Base-by-base conservation (phyloP, 2,329 filamentous ascomycete genomes). In the Scleromitrula shiraiana region DNA sequence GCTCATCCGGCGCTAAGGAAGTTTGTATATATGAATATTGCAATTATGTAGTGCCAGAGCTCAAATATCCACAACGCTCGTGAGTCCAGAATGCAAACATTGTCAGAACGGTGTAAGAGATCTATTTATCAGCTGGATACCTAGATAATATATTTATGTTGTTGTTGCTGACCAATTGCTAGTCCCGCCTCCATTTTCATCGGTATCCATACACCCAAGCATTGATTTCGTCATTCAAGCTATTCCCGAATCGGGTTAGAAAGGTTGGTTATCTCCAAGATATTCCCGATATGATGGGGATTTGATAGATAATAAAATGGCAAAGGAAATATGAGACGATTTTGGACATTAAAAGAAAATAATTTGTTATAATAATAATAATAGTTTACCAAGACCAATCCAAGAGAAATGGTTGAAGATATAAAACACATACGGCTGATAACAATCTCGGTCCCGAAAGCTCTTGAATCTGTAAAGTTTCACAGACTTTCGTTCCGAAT, bases 111-210 rank as follows among this genome's bases (percentile, higher is more conserved):
- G n/a, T n/a, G n/a, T n/a, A n/a, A n/a, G n/a, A n/a, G n/a, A n/a
- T n/a, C n/a, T n/a, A n/a, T n/a, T n/a, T n/a, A n/a, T n/a, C n/a
- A n/a, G n/a, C n/a, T n/a, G n/a, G n/a, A n/a, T n/a, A n/a, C n/a
- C n/a, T n/a, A n/a, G n/a, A n/a, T n/a, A n/a, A n/a, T n/a, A n/a
- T n/a, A n/a, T n/a, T n/a, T n/a, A n/a, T n/a, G n/a, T n/a, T n/a
- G n/a, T n/a, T n/a, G 15, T 17, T 37, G 44, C 44, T 47, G 36
- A 47, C 44, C 44, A 41, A 47, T 41, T n/a, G n/a, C n/a, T n/a
- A n/a, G n/a, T n/a, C n/a, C n/a, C n/a, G n/a, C n/a, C n/a, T n/a
- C n/a, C n/a, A n/a, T n/a, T n/a, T 15, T 29, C 7, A 15, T 37
- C 15, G 33, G 15, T 15, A n/a, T 17, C 10, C 7, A 17, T 10